Evolutionary conservation across 495 filamentous ascomycete species (phyloP).

Genomic region (Xylaria venustula): DNA sequence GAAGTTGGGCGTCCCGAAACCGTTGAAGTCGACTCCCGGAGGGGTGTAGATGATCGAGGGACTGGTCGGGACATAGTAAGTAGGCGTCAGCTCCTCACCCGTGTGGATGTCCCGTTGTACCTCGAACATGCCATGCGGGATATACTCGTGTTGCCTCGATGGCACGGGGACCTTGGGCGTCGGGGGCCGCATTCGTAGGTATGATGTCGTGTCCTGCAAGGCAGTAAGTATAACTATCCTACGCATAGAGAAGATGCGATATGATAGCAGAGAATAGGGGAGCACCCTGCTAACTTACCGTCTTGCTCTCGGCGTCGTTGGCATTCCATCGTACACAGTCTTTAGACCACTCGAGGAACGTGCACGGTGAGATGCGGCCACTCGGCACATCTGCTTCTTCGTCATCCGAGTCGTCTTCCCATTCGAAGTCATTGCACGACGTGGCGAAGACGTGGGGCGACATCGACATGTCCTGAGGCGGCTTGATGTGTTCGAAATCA

Average conservation of each 20-base stretch:
- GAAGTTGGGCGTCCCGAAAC: neutral
- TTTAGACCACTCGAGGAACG: slow-evolving; percentile 19
- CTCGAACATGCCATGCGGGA: neutral
- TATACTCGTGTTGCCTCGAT: neutral
- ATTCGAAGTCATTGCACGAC: slow-evolving; percentile 3
- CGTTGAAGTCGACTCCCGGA: slow-evolving; percentile 15
- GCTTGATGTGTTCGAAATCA: slow-evolving; percentile 7
- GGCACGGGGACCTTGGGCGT: neutral
- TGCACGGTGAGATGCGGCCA: slow-evolving; percentile 22
- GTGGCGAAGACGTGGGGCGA: neutral
- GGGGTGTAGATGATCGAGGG: slow-evolving; percentile 25
- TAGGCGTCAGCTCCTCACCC: slow-evolving; percentile 22
- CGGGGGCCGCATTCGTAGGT: slow-evolving; percentile 14
- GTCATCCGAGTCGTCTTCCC: slow-evolving; percentile 18
- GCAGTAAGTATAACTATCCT: neutral
- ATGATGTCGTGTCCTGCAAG: slow-evolving; percentile 4
- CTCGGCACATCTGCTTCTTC: slow-evolving; percentile 17
- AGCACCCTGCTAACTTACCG: slow-evolving; percentile 13
- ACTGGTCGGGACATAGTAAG: slow-evolving; percentile 19
- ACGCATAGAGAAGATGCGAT: neutral
- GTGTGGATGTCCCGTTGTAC: slow-evolving; percentile 19
- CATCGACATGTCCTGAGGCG: slow-evolving; percentile 13
- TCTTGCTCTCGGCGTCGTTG: neutral
- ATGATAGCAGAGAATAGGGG: neutral
- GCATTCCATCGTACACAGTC: slow-evolving; percentile 13